Conservation (phyloP, 2,329 filamentous ascomycete species). For the Teratosphaeria destructans region DNA sequence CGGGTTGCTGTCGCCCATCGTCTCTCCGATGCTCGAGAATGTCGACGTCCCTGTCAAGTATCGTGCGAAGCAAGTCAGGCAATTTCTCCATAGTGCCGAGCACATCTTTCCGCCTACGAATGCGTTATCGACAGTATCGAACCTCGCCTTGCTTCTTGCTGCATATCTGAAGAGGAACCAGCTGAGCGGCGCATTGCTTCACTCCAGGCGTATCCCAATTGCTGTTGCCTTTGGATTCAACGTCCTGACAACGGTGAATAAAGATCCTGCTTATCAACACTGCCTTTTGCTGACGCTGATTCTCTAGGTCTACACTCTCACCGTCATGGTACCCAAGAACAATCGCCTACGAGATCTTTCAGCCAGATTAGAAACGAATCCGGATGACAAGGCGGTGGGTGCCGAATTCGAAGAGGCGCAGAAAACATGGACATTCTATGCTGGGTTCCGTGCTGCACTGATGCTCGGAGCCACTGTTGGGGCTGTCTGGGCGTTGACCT, state of each 20-base stretch:
- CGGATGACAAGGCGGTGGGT: background rate
- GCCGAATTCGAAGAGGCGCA: background rate
- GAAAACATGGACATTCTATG: background rate
- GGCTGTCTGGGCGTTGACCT: background rate
- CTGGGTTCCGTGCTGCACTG: background rate
- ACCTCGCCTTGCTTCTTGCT: conserved; percentile 17
- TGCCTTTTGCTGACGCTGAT: background rate
- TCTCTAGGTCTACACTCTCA: conserved; percentile 7
- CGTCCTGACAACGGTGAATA: conserved; percentile 19
- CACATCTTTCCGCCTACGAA: conserved; percentile 24
- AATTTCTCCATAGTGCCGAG: conserved; percentile 22
- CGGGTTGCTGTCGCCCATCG: conserved; percentile 22
- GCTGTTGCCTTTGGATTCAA: conserved; percentile 12
- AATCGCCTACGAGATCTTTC: conserved; percentile 5
- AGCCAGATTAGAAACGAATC: background rate
- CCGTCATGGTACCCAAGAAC: conserved; percentile 25
- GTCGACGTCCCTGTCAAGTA: conserved; percentile 16
- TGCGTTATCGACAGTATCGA: conserved; percentile 19
- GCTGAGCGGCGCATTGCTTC: background rate
- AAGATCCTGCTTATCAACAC: background rate
- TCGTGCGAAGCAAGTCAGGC: conserved; percentile 16
- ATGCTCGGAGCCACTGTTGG: background rate
- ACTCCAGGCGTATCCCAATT: background rate
- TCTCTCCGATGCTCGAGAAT: conserved; percentile 21
- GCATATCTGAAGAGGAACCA: conserved; percentile 10